Evolutionary conservation across 441 rosid genomes (phyloP).

Genomic region (Mallotus repandus): DNA sequence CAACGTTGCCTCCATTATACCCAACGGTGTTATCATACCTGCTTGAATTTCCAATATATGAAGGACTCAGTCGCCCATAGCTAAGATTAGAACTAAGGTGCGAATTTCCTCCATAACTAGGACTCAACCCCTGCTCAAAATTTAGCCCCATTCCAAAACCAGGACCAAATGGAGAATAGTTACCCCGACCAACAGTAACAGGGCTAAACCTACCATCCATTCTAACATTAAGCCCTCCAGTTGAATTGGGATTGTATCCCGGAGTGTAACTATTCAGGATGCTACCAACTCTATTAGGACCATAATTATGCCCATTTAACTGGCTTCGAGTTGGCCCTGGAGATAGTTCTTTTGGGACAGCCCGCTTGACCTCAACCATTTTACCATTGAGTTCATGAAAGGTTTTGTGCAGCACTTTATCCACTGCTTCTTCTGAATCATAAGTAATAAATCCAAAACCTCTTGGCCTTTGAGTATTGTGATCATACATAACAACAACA

Average conservation of each 20-base stretch:
- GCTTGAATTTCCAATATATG: conserved; percentile 65
- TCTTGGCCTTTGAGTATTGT: conserved; percentile 93
- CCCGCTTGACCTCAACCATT: conserved; percentile 83
- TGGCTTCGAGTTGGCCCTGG: conserved; percentile 74
- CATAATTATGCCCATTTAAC: conserved; percentile 67
- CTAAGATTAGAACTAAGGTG: conserved; percentile 53
- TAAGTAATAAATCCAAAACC: conserved; percentile 94
- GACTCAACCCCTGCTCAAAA: conserved; percentile 68
- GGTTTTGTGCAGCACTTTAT: conserved; percentile 70
- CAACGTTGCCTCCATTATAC: conserved; percentile 65
- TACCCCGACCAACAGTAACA: conserved; percentile 60
- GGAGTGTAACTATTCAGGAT: conserved; percentile 68
- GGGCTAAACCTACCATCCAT: conserved; percentile 86
- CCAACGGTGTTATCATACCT: conserved; percentile 61
- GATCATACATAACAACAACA: conserved; percentile 97
- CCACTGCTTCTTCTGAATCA: conserved; percentile 89
- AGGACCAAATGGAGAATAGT: conserved; percentile 60
- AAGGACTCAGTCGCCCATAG: conserved; percentile 74
- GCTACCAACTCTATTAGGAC: conserved; percentile 59
- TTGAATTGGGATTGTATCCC: conserved; percentile 62
- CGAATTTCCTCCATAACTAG: conserved; percentile 56
- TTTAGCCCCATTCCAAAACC: conserved; percentile 73
- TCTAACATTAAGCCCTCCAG: conserved; percentile 72
- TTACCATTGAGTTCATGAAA: conserved; percentile 95
- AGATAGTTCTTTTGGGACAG: conserved; percentile 90